phyloP scores from a whole-genome alignment of 1,139 yeast species.

The Protomyces inundatus region DNA sequence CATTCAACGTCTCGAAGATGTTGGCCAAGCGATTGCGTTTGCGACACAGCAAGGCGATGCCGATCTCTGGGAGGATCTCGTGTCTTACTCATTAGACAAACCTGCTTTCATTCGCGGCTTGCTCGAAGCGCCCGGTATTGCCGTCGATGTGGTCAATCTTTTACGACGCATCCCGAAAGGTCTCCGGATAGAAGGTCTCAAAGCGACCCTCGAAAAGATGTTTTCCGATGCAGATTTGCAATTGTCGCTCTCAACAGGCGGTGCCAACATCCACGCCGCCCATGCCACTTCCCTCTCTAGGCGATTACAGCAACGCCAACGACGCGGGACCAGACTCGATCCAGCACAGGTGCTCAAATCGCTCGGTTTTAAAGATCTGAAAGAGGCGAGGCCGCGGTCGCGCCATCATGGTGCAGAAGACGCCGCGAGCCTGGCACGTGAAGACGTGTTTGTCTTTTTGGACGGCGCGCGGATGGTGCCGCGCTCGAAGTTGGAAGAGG shows the following conservation, averaged over 20 bases:
- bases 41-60: conserved; percentile 66
- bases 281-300: background rate
- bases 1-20: conserved; percentile 69
- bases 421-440: background rate
- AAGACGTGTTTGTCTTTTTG: background rate
- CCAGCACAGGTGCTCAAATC: background rate
- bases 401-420: background rate
- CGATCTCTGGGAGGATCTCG: conserved; percentile 72
- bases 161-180: conserved; percentile 59
- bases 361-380: background rate
- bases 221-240: conserved; percentile 54
- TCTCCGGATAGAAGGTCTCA: conserved; percentile 61
- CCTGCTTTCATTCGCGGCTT: conserved; percentile 72
- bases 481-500: background rate
- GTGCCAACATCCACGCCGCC: conserved; percentile 6
- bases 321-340: conserved; percentile 7
- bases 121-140: conserved; percentile 51
- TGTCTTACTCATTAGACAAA: conserved; percentile 63
- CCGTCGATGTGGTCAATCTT: conserved; percentile 64
- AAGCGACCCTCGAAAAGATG: conserved; percentile 56
- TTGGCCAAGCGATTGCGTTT: conserved; percentile 73
- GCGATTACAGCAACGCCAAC: conserved; percentile 8
- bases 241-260: conserved; percentile 16
- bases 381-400: background rate
- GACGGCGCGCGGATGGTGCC: background rate